Conservation (phyloP, 2,329 filamentous ascomycete genomes). For the Penicillium sp. region DNA sequence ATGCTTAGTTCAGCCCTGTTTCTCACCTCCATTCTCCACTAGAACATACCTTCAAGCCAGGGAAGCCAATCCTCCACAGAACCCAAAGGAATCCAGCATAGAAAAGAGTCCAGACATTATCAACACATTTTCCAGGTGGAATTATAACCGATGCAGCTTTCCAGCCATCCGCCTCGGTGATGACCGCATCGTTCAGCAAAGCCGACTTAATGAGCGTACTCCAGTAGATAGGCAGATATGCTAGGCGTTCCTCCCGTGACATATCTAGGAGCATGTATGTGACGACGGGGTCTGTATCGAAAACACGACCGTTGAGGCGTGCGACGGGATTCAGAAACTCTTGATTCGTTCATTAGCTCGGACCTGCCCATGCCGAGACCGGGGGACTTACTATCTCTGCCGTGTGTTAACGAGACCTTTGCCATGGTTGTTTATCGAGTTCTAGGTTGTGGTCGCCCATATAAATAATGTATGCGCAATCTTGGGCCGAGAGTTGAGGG, state of each 20-base stretch:
- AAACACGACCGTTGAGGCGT: slow-evolving; percentile 20
- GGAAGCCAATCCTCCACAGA: slow-evolving; percentile 19
- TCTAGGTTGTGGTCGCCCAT: background rate
- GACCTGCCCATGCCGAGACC: background rate
- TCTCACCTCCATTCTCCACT: background rate
- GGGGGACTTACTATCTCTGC: slow-evolving; percentile 8
- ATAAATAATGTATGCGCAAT: background rate
- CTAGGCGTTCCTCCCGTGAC: slow-evolving; percentile 16
- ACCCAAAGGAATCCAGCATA: slow-evolving; percentile 21
- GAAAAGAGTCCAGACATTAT: slow-evolving; percentile 20
- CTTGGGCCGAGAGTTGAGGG: background rate
- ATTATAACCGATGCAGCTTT: slow-evolving; percentile 23
- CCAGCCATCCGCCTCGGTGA: slow-evolving; percentile 25
- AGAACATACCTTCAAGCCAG: slow-evolving; percentile 18
- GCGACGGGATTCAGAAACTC: slow-evolving; percentile 16
- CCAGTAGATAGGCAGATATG: slow-evolving; percentile 24
- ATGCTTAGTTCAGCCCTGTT: background rate
- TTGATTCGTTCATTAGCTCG: background rate
- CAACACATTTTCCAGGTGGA: slow-evolving; percentile 16
- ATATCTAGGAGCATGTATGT: slow-evolving; percentile 23
- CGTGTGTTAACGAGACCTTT: slow-evolving; percentile 13
- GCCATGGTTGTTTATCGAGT: slow-evolving; percentile 3
- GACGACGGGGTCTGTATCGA: slow-evolving; percentile 22
- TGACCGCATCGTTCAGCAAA: slow-evolving; percentile 20
- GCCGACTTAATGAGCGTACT: slow-evolving; percentile 19